Percentiles rank a stretch among this genome's conserved stretches.
Evolutionary conservation across 192 early-diverging fungal species (phyloP).

Genomic region (Backusella westeae): DNA sequence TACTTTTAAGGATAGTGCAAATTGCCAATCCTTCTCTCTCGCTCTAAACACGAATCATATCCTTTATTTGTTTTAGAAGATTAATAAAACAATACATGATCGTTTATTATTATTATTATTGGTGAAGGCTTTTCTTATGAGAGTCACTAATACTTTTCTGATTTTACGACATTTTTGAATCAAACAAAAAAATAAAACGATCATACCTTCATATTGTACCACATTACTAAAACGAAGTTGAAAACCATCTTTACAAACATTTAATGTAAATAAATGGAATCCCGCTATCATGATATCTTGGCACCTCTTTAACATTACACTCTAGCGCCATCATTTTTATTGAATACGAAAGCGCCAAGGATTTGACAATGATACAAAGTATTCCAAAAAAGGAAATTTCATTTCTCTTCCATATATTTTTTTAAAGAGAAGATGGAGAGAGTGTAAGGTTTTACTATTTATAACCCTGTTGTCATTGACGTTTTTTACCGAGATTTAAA

Average conservation of each 20-base stretch:
- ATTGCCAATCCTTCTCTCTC: too few relatives aligned
- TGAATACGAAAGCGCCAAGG: background rate
- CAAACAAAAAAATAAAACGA: background rate
- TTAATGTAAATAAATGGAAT: background rate
- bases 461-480: background rate
- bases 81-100: background rate
- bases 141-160: background rate
- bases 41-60: background rate
- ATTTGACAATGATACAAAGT: background rate
- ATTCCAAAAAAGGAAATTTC: background rate
- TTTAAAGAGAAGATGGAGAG: background rate
- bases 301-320: background rate
- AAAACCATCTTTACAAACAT: background rate
- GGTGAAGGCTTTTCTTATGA: background rate
- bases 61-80: background rate
- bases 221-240: too few relatives aligned
- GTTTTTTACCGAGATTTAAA: background rate
- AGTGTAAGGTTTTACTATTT: background rate
- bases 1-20: too few relatives aligned
- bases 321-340: background rate
- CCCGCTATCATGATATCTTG: background rate
- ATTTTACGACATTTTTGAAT: background rate
- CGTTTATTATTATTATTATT: background rate
- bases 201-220: background rate
- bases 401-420: background rate